Percentiles rank a stretch among this genome's conserved stretches.
These are phyloP conservation scores for Sclerotinia trifoliorum DNA, from an alignment of 2,329 filamentous ascomycete species.

Conservation along the genomic window DNA sequence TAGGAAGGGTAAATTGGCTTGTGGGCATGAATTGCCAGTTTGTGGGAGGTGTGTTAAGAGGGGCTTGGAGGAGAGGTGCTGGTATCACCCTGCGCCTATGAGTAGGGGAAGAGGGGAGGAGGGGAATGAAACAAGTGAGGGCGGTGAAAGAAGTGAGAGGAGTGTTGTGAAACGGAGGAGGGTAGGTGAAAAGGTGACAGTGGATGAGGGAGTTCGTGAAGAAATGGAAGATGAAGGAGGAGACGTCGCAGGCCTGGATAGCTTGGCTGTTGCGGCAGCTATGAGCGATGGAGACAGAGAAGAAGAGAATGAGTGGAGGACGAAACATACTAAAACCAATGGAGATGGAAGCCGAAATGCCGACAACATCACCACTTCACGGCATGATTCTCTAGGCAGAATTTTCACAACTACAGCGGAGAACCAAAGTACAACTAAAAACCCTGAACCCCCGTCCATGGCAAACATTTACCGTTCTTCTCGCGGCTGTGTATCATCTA, in stretches of 20 bases:
- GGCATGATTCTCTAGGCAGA: not conserved
- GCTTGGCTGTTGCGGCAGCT: not conserved
- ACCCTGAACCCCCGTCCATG: not conserved
- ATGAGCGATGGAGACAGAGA: not conserved
- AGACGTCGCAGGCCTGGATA: not conserved
- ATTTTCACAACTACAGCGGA: too few relatives aligned
- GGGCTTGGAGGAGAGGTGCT: conserved; percentile 13
- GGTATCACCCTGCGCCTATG: conserved; percentile 8
- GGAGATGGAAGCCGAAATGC: conserved; percentile 14
- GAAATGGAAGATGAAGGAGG: not conserved
- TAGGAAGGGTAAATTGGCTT: conserved; percentile 37
- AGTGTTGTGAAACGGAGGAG: not conserved
- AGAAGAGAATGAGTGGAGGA: not conserved
- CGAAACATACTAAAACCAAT: not conserved
- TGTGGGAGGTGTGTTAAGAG: conserved; percentile 35
- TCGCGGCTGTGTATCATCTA: not conserved
- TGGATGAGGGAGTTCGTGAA: too few relatives aligned
- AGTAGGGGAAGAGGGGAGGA: not conserved
- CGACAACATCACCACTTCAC: not conserved
- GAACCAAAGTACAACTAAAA: not conserved
- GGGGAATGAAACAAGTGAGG: not conserved
- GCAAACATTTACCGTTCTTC: not conserved
- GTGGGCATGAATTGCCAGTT: conserved; percentile 35
- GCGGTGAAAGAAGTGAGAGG: too few relatives aligned
- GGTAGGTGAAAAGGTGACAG: not conserved